Evolutionary conservation across 805 yeast species (phyloP), one percentile per base, ranked within the genome.

Genomic region (Jamesozyma lodderae): DNA sequence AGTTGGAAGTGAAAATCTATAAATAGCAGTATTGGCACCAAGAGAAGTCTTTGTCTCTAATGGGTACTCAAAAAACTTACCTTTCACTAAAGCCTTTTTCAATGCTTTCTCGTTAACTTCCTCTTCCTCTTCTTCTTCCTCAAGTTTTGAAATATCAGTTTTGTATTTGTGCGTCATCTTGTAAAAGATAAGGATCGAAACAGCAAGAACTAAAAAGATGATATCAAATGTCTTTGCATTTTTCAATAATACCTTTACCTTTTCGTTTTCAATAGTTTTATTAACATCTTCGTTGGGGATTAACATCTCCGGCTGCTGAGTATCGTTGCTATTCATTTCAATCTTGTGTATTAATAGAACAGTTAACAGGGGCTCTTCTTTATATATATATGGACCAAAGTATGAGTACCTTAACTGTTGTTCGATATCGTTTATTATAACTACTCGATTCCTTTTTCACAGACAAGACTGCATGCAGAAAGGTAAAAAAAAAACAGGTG

Each of bases 1-100:
- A 45, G 73, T 70, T 37, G 95, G 95, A 49, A 90, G 72, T 10
- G 80, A 84, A 56, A 90, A 86, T 55, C 88, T 75, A 66, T 85
- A 84, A 42, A 86, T 63, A 32, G 88, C 83, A 20, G 94, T 73
- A 63, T 88, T 86, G 60, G 83, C 90, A 29, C 82, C 71, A 18
- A 90, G 68, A 29, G 78, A 70, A 19, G 81, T 78, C 65, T 84
- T 87, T 57, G 78, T 75, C 50, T 81, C 73, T 55, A 88, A 68
- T 42, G 90, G 90, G 69, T 86, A 88, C 53, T 80, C 73, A 58
- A 76, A 78, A 66, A 80, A 86, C 37, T 71, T 69, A 45, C 75
- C 80, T 29, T 79, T 74, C 47, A 71, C 70, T 49, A 88, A 70
- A 10, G 79, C 81, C 22, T 74, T 36, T 18, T 38, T 24, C 15